These are phyloP conservation scores for Gigaspora rosea DNA, from an alignment of 192 early-diverging fungal species.

Conservation along the genomic window DNA sequence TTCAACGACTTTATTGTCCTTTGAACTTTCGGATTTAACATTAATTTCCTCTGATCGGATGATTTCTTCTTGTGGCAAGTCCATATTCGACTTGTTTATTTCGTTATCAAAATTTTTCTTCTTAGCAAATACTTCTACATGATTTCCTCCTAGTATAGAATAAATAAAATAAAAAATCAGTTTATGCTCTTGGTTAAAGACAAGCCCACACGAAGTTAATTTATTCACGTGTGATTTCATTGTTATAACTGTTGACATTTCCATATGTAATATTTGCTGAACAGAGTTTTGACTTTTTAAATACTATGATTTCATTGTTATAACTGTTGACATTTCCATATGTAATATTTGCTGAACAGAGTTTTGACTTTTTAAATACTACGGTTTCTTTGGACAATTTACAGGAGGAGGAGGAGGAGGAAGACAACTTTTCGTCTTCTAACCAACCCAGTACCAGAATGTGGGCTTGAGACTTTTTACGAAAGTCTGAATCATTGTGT, in stretches of 20 bases:
- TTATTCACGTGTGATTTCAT: too few species aligned
- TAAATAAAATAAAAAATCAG: too few species aligned
- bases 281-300: neutral
- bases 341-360: neutral
- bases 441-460: slow-evolving; percentile 3
- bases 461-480: slow-evolving; percentile 7
- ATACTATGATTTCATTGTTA: neutral
- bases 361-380: neutral
- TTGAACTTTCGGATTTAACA: too few species aligned
- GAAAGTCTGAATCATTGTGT: neutral
- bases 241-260: too few species aligned
- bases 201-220: too few species aligned
- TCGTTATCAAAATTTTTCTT: neutral
- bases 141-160: neutral
- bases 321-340: too few species aligned
- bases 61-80: too few species aligned
- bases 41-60: too few species aligned
- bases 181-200: neutral
- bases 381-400: neutral
- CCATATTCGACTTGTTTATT: too few species aligned
- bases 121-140: neutral
- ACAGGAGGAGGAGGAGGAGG: neutral
- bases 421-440: slow-evolving; percentile 16
- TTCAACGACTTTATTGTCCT: too few species aligned
- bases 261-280: too few species aligned